Evolutionary conservation across 805 yeast species (phyloP).

Genomic region (Hermanozyma aechmeae): DNA sequence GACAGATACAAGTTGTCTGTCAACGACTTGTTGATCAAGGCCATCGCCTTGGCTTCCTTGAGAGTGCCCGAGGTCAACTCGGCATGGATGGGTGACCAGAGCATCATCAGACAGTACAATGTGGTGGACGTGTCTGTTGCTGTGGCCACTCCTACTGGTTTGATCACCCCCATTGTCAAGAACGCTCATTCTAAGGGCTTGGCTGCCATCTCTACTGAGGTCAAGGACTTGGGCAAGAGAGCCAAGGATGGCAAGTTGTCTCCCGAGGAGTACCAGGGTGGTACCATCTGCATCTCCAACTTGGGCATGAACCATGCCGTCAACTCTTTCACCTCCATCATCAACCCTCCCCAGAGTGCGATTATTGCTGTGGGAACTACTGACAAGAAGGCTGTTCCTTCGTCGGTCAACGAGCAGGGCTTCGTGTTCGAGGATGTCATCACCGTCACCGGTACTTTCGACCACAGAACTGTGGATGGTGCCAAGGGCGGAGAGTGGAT

Average conservation of each 20-base stretch:
- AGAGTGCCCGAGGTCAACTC: constrained; percentile 93
- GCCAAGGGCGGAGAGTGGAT: constrained; percentile 97
- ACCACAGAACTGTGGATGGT: constrained; percentile 96
- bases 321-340: constrained; percentile 84
- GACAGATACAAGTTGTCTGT: constrained; percentile 88
- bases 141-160: constrained; percentile 95
- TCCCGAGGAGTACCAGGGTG: constrained; percentile 99
- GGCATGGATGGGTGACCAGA: constrained; percentile 83
- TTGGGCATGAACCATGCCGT: constrained; percentile 98
- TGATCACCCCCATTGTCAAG: constrained; percentile 91
- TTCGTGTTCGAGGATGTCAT: constrained; percentile 87
- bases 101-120: constrained; percentile 83
- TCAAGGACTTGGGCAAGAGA: constrained; percentile 90
- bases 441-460: constrained; percentile 92
- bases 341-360: constrained; percentile 95
- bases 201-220: constrained; percentile 66
- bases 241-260: constrained; percentile 88
- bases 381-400: constrained; percentile 88
- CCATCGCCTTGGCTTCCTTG: constrained; percentile 80
- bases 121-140: constrained; percentile 97
- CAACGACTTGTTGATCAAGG: constrained; percentile 91
- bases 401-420: constrained; percentile 83
- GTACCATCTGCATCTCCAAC: constrained; percentile 97
- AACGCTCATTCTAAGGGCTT: constrained; percentile 85
- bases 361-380: constrained; percentile 92